Base-by-base conservation (phyloP, 345 rosid species). In the Rubroshorea leprosula region DNA sequence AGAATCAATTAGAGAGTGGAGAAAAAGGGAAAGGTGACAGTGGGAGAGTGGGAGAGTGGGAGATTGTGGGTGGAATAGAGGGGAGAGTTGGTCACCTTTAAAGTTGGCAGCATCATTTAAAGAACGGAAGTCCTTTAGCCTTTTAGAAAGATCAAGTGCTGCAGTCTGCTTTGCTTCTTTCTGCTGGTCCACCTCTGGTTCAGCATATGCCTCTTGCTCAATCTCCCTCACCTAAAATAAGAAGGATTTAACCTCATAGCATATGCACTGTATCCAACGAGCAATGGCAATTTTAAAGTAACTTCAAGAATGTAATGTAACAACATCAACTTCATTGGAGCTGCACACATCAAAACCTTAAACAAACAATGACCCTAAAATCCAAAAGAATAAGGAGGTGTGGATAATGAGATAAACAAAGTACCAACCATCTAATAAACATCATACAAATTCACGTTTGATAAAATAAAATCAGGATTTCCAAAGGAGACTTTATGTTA, bases 101-200 rank as follows among this genome's bases (percentile, higher is more conserved):
- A 82, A 3, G 77, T 76, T 85, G 45, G 82, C 64, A 45, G 81
- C 89, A 66, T 90, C 97, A 67, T 78, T 85, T 47, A 56, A 0
- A 0, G 90, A 51, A 38, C 68, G 92, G 43, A 90, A 72, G 68
- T 87, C 83, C 58, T 87, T 84, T n/a, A 83, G 78, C 29, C 99
- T 76, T 68, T 93, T 93, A 27, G 96, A 90, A 51, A 93, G 90
- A 81, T 84, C 96, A 67, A 80, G 68, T 1, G 87, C 90, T 13
- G 85, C 86, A 53, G 83, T 79, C 75, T 80, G 91, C 72, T 78
- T 87, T 51, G 55, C 51, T 38, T 80, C 83, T 63, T 87, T 83
- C 62, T 73, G 78, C 56, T 71, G 77, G 21, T 68, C 71, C 1
- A 60, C 74, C 65, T 76, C 81, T 24, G 79, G 78, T 63, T 82